These are phyloP conservation scores for Stephanodiscus triporus DNA, from an alignment of 108 stramenopile genomes.

Conservation along the genomic window DNA sequence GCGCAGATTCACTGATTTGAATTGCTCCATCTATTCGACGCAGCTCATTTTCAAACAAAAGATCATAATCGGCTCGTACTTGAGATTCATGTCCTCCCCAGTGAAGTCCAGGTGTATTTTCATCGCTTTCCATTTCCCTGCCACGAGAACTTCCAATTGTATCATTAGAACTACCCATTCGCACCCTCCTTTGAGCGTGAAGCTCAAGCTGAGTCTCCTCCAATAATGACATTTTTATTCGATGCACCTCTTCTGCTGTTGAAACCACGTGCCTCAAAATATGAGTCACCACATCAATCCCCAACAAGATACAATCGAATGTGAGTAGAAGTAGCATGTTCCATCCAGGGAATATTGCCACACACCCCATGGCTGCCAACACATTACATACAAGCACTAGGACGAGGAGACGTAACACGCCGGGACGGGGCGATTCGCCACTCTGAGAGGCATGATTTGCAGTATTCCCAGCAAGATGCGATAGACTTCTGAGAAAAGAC, in stretches of 20 bases:
- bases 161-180: background rate
- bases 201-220: constrained; percentile 56
- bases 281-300: constrained; percentile 53
- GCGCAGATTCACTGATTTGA: constrained; percentile 53
- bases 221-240: constrained; percentile 15
- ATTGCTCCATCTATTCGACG: constrained; percentile 54
- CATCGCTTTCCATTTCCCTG: background rate
- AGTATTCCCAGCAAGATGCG: constrained; percentile 59
- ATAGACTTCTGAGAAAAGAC: constrained; percentile 65
- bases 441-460: constrained; percentile 50
- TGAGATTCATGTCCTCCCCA: background rate
- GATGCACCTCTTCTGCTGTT: constrained; percentile 55
- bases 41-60: constrained; percentile 35
- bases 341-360: constrained; percentile 54
- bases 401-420: constrained; percentile 59
- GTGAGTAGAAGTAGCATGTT: constrained; percentile 66
- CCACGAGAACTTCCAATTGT: background rate
- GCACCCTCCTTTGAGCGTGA: constrained; percentile 27
- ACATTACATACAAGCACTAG: constrained; percentile 57
- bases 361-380: constrained; percentile 56
- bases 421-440: constrained; percentile 55
- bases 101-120: no score
- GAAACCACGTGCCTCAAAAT: constrained; percentile 46
- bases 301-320: constrained; percentile 72
- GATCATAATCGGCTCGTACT: background rate